phyloP scores from a whole-genome alignment of 805 yeast genomes.

The Candida michaelii region DNA sequence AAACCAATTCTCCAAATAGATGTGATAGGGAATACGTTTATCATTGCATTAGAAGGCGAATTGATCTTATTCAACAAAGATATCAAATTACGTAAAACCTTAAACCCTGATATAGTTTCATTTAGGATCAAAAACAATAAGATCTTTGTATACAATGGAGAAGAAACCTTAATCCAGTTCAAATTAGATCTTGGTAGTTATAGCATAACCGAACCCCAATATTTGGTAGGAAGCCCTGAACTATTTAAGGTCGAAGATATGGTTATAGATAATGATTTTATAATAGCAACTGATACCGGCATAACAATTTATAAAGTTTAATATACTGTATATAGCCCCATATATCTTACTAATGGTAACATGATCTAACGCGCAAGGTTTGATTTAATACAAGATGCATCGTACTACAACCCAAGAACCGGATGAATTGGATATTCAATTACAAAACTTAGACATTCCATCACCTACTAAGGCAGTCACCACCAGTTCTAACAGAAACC shows the following conservation, averaged over 20 bases:
- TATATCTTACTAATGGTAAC: no score
- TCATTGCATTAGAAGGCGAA: conserved; percentile 20
- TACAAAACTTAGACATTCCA: not conserved
- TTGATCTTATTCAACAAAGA: not conserved
- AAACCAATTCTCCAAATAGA: conserved; percentile 18
- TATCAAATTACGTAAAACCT: conserved; percentile 1
- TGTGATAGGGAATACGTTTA: conserved; percentile 11
- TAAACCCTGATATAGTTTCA: conserved; percentile 11
- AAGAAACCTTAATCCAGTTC: conserved; percentile 22
- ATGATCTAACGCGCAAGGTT: no score
- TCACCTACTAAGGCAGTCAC: not conserved
- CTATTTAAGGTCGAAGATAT: conserved; percentile 19
- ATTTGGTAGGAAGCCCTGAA: conserved; percentile 27
- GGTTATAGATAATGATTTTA: conserved; percentile 8
- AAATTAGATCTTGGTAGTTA: conserved; percentile 9
- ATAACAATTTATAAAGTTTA: conserved; percentile 6
- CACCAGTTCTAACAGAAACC: not conserved
- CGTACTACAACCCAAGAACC: not conserved
- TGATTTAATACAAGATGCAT: no score
- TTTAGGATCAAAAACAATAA: conserved; percentile 3
- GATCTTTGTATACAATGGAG: conserved; percentile 24
- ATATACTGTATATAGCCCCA: no score
- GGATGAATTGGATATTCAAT: not conserved
- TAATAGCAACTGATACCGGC: conserved; percentile 15
- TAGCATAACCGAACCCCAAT: conserved; percentile 8